Evolutionary conservation across 192 early-diverging fungal species (phyloP).

Genomic region (Gigaspora rosea): DNA sequence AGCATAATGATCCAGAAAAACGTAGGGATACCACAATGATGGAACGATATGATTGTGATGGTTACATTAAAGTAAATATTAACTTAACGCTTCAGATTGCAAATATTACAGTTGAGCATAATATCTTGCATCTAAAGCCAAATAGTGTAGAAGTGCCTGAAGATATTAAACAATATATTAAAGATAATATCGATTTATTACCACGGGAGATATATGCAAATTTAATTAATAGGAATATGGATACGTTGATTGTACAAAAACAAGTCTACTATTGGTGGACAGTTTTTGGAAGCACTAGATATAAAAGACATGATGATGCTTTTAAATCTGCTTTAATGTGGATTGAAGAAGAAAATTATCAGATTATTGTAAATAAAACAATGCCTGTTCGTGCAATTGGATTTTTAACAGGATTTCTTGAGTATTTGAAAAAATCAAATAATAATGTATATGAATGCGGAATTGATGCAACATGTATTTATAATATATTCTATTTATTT

Average conservation of each 20-base stretch:
- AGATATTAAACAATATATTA: neutral
- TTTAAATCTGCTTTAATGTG: neutral
- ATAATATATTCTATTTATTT: neutral
- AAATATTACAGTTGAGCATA: neutral
- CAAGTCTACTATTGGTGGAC: neutral
- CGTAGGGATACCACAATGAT: neutral
- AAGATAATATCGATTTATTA: conserved; percentile 13
- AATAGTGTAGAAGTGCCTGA: neutral
- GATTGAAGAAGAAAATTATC: neutral
- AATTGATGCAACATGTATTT: conserved; percentile 10
- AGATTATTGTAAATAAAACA: neutral
- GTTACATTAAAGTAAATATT: neutral
- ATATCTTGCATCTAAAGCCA: neutral
- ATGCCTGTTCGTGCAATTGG: neutral
- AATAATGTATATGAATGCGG: neutral
- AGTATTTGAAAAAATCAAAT: neutral
- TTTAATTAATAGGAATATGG: neutral
- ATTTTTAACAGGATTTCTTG: neutral
- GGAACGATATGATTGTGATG: neutral
- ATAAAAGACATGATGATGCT: neutral
- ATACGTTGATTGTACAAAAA: neutral
- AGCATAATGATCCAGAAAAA: neutral
- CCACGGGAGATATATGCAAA: neutral
- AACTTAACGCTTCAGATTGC: neutral
- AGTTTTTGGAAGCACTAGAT: neutral